Evolutionary conservation across 164 flowering plant genomes (phyloP).

Genomic region (Dillenia turbinata): DNA sequence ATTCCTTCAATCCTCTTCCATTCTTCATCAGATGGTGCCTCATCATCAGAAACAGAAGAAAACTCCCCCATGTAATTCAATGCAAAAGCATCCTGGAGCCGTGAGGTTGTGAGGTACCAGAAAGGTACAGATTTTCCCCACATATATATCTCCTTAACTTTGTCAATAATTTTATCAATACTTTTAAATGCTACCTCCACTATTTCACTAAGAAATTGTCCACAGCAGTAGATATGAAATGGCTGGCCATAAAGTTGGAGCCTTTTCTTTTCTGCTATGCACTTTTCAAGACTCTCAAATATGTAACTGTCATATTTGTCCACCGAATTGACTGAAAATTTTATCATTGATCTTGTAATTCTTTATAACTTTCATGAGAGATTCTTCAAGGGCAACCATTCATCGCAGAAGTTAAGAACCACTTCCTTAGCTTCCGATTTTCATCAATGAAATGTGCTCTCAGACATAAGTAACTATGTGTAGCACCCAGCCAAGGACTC

Average conservation of each 20-base stretch:
- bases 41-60: neutral
- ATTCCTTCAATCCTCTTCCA: slow-evolving; percentile 6
- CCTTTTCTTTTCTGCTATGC: neutral
- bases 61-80: slow-evolving; percentile 8
- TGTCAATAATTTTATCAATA: slow-evolving; percentile 4
- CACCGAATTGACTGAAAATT: slow-evolving; percentile 1
- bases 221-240: slow-evolving; percentile 8
- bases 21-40: slow-evolving; percentile 6
- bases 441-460: slow-evolving; percentile 12
- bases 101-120: neutral
- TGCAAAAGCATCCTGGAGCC: neutral
- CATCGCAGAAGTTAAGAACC: neutral
- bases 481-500: neutral
- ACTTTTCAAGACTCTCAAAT: neutral
- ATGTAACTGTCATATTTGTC: neutral
- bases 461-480: neutral
- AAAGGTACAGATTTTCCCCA: neutral
- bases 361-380: neutral
- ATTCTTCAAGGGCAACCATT: neutral
- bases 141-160: neutral
- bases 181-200: slow-evolving; percentile 3
- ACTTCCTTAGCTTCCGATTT: slow-evolving; percentile 1
- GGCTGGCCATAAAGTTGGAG: slow-evolving; percentile 4
- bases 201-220: slow-evolving; percentile 4
- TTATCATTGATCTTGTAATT: slow-evolving; percentile 7